Evolutionary conservation across 331 rosid genomes (phyloP).

Genomic region (Rhamnella rubrinervis): DNA sequence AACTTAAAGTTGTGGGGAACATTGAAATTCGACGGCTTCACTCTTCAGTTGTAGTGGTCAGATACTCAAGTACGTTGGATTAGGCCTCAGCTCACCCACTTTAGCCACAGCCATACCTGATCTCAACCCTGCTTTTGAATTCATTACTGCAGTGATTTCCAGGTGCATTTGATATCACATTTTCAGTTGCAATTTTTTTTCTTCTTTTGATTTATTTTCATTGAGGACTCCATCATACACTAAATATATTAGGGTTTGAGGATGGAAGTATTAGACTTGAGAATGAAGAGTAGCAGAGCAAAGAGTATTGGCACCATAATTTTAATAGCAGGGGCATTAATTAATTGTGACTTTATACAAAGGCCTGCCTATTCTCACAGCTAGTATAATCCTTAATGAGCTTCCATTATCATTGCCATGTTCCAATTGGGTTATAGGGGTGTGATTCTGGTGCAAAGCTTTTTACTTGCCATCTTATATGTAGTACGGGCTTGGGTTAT

Average conservation of each 20-base stretch:
- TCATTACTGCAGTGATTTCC: slow-evolving; percentile 33
- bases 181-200: too few species aligned
- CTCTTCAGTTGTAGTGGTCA: slow-evolving; percentile 19
- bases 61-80: slow-evolving; percentile 34
- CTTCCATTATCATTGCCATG: background rate
- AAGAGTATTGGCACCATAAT: slow-evolving; percentile 34
- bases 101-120: slow-evolving; percentile 30
- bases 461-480: slow-evolving; percentile 8
- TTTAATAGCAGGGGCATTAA: slow-evolving; percentile 41
- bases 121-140: slow-evolving; percentile 44
- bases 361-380: slow-evolving; percentile 24
- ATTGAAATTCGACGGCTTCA: background rate
- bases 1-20: too few species aligned
- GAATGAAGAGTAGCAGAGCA: slow-evolving; percentile 28
- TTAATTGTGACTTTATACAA: slow-evolving; percentile 27
- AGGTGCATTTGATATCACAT: slow-evolving; percentile 14
- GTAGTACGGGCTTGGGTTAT: slow-evolving; percentile 32
- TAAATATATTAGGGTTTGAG: slow-evolving; percentile 9
- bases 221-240: background rate
- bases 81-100: slow-evolving; percentile 46
- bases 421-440: slow-evolving; percentile 39
- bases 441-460: slow-evolving; percentile 17
- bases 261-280: slow-evolving; percentile 39
- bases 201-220: too few species aligned
- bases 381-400: background rate